Evolutionary conservation across 768 basidiomycete genomes (phyloP).

Genomic region (Naganishia onofrii): DNA sequence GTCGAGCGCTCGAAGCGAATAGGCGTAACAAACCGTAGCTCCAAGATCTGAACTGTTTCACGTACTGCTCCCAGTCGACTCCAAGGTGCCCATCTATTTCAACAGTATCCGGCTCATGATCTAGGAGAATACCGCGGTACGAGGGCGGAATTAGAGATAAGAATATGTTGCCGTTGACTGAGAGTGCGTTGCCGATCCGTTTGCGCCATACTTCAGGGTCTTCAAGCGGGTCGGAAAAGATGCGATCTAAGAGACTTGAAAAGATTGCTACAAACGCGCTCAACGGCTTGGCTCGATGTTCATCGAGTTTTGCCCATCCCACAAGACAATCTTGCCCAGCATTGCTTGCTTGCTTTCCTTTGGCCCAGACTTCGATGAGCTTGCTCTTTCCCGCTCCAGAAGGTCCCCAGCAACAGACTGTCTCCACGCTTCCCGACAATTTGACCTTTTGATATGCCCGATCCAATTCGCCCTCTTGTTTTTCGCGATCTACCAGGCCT

Average conservation of each 20-base stretch:
- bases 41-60: slow-evolving; percentile 25
- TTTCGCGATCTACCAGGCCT: slow-evolving; percentile 11
- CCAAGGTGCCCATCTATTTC: not conserved
- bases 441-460: slow-evolving; percentile 15
- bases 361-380: slow-evolving; percentile 26
- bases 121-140: slow-evolving; percentile 33
- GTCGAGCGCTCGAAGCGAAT: slow-evolving; percentile 35
- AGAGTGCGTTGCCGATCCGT: slow-evolving; percentile 37
- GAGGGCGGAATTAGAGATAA: slow-evolving; percentile 35
- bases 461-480: not conserved
- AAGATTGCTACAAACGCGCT: slow-evolving; percentile 44
- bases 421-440: not conserved
- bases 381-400: slow-evolving; percentile 26
- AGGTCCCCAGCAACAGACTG: slow-evolving; percentile 24
- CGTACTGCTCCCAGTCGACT: slow-evolving; percentile 30
- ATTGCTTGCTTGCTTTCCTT: slow-evolving; percentile 9
- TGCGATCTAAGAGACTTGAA: slow-evolving; percentile 37
- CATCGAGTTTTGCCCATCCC: slow-evolving; percentile 58
- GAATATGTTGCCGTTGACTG: slow-evolving; percentile 37
- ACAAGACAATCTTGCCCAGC: slow-evolving; percentile 25
- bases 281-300: slow-evolving; percentile 66
- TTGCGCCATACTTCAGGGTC: slow-evolving; percentile 37
- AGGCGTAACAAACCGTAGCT: slow-evolving; percentile 34
- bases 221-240: slow-evolving; percentile 44
- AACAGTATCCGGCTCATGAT: slow-evolving; percentile 7